Evolutionary conservation across 305 asterid species (phyloP), one percentile per base, ranked within the genome.

Genomic region (Fraxinus baroniana): DNA sequence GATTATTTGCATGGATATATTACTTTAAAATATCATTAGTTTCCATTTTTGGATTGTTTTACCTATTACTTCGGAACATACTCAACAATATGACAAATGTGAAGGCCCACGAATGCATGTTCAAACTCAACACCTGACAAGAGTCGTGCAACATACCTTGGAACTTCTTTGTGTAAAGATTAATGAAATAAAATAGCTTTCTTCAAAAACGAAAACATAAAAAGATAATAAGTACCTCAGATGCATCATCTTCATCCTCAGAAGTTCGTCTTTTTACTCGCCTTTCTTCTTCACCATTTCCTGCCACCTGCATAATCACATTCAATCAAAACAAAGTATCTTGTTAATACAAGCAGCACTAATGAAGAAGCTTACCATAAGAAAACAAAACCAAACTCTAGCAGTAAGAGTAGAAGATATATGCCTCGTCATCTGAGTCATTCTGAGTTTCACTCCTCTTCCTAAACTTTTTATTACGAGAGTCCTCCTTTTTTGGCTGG

Each of bases 341-440:
- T 62, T 60, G 80, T 76, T 74, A 79, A 85, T 62, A 79, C 71
- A 86, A 81, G 83, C 84, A 57, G 55, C 78, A 79, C 81, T 68
- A 74, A 77, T 32, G 39, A 32, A 78, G 68, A 44, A 76, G 86
- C 83, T 87, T 74, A 80, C 84, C 79, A 84, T 55, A 81, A 84
- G 79, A 70, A 70, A 81, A 86, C 33, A 82, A 83, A 80, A 49
- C 78, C 37, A 66, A 86, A 85, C 79, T 83, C 78, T 85, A 83
- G 85, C 62, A 87, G 73, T 41, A 82, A 83, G 82, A 86, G 60
- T 13, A 84, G 62, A 70, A 80, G 86, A 81, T 87, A 78, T 73
- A 72, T 90, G 80, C 98, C 95, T 91, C 98, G 78, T 93, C 97
- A 82, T 93, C 95, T 82, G 83, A 84, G 37, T 90, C 95, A 79